Evolutionary conservation across 345 rosid species (phyloP).

Genomic region (Rhodomyrtus tomentosa): DNA sequence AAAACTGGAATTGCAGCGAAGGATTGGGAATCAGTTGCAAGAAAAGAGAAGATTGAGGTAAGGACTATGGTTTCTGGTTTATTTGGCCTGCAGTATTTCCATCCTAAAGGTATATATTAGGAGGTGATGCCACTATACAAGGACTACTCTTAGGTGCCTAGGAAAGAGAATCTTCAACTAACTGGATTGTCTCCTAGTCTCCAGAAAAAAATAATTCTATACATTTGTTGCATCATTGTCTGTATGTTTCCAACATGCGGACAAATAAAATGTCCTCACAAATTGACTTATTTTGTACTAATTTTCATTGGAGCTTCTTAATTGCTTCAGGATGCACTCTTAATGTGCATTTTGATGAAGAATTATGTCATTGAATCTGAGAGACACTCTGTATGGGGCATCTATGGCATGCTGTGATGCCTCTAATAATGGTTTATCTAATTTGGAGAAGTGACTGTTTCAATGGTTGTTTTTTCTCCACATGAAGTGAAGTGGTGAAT

Average conservation of each 20-base stretch:
- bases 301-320: neutral
- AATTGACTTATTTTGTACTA: neutral
- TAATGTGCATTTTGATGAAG: neutral
- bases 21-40: conserved; percentile 97
- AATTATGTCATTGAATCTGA: neutral
- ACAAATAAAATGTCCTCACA: neutral
- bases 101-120: neutral
- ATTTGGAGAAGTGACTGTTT: neutral
- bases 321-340: neutral
- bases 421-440: neutral
- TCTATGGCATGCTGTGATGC: neutral
- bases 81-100: neutral
- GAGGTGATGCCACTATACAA: neutral
- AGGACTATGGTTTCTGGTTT: conserved; percentile 6
- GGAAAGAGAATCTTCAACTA: neutral
- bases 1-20: conserved; percentile 80
- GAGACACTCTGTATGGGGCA: neutral
- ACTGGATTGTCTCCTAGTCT: neutral
- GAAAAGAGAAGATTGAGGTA: conserved; percentile 84
- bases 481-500: neutral
- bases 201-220: neutral
- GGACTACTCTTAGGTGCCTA: neutral
- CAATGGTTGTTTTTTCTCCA: neutral
- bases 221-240: neutral
- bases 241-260: neutral